Conservation (phyloP, 2,329 filamentous ascomycete genomes). For the Penicillium psychrosexuale region DNA sequence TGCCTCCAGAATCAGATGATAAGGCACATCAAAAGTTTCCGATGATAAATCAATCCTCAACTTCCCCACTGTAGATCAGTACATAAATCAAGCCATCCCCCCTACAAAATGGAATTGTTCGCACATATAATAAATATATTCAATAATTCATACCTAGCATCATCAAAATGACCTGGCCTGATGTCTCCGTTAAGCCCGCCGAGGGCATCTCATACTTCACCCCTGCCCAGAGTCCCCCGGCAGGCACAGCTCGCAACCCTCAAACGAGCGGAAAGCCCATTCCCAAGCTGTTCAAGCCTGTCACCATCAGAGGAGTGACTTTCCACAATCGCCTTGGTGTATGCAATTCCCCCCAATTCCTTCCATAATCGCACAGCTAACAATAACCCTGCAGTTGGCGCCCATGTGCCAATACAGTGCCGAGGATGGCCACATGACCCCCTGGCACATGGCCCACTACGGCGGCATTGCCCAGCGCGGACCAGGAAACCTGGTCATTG, state of each 20-base stretch:
- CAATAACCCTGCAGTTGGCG: constrained; percentile 22
- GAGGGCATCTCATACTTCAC: constrained; percentile 44
- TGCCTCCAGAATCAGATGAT: not conserved
- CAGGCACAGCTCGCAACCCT: constrained; percentile 41
- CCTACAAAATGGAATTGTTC: not conserved
- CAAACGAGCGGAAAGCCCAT: constrained; percentile 40
- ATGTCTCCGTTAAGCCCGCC: constrained; percentile 37
- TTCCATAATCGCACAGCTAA: not conserved
- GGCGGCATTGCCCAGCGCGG: constrained; percentile 76
- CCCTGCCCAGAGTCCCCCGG: constrained; percentile 36
- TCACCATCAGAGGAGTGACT: constrained; percentile 57
- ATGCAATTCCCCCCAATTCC: not conserved
- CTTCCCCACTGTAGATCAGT: not conserved
- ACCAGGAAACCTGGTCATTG: constrained; percentile 71
- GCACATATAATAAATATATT: not conserved
- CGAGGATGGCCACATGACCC: constrained; percentile 68
- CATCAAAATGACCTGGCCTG: constrained; percentile 27
- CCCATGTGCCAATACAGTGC: constrained; percentile 66
- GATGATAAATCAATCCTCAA: constrained; percentile 2
- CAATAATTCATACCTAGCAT: not conserved
- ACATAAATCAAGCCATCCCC: not conserved
- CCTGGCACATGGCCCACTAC: constrained; percentile 80
- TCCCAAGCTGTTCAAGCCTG: constrained; percentile 58
- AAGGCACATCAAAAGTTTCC: not conserved
- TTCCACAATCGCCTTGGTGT: constrained; percentile 65